Conservation (phyloP, 345 rosid species). For the Mallotus nudiflorus region DNA sequence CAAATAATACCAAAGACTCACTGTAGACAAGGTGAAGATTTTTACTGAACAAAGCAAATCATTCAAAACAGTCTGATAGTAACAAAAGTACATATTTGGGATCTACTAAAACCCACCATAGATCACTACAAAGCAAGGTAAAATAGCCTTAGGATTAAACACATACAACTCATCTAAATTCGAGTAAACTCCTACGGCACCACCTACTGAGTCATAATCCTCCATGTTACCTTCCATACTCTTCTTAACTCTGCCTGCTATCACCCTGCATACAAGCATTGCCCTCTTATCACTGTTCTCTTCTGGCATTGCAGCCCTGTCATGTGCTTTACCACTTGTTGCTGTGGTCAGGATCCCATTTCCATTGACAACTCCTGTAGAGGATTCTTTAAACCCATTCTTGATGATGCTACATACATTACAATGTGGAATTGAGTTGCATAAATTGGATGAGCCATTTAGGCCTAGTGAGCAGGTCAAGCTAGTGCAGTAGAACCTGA, state of each 20-base stretch:
- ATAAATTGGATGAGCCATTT: constrained; percentile 59
- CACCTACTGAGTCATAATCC: constrained; percentile 63
- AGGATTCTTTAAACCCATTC: constrained; percentile 51
- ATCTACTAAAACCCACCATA: constrained; percentile 44
- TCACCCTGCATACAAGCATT: constrained; percentile 80
- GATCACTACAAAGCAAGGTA: constrained; percentile 86
- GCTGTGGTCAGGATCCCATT: constrained; percentile 71
- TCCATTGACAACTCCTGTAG: constrained; percentile 4
- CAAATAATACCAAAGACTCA: neutral
- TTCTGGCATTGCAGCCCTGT: constrained; percentile 31
- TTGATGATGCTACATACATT: constrained; percentile 60
- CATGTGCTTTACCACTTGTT: constrained; percentile 77
- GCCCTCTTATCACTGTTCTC: constrained; percentile 44
- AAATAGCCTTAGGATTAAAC: constrained; percentile 61
- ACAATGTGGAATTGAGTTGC: constrained; percentile 55
- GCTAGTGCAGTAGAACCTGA: constrained; percentile 65
- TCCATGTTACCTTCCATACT: constrained; percentile 40
- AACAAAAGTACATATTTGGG: neutral
- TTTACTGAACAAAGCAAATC: neutral
- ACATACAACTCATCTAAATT: constrained; percentile 67
- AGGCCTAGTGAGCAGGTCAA: constrained; percentile 63
- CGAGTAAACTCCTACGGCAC: constrained; percentile 53
- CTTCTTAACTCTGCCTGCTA: constrained; percentile 75
- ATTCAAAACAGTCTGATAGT: constrained; percentile 6
- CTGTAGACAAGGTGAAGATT: neutral